phyloP scores from a whole-genome alignment of 2,329 filamentous ascomycete species.

The Aspergillus hortae region DNA sequence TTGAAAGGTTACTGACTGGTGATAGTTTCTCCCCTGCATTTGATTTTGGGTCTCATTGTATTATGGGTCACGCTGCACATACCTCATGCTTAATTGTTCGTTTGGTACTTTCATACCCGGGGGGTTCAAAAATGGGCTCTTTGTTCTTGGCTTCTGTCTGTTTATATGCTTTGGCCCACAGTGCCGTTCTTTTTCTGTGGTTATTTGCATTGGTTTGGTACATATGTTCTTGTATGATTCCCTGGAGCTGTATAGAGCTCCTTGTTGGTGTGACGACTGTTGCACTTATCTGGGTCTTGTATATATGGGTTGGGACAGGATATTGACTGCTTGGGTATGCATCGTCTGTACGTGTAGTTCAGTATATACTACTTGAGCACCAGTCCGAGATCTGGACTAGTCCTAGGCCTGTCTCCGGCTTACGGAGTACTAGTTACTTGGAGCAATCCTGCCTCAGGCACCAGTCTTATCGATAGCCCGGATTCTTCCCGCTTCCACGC shows the following conservation, averaged over 20 bases:
- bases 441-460: background rate
- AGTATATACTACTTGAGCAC: background rate
- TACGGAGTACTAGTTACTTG: no score
- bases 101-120: slow-evolving; percentile 1
- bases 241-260: slow-evolving; percentile 1
- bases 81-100: background rate
- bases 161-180: background rate
- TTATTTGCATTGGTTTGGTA: background rate
- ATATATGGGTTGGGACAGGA: background rate
- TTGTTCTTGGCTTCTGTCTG: background rate
- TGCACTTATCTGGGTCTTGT: background rate
- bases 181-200: background rate
- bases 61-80: slow-evolving; percentile 1
- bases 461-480: background rate
- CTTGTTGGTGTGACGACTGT: background rate
- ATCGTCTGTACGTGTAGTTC: background rate
- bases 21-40: slow-evolving; percentile 46
- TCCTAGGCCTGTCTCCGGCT: background rate
- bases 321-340: background rate
- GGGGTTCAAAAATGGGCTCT: slow-evolving; percentile 3
- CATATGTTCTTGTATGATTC: background rate
- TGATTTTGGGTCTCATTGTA: slow-evolving; percentile 23
- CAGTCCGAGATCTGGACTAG: background rate
- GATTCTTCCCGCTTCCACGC: background rate
- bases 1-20: slow-evolving; percentile 10